A percentile compares a stretch with the other conserved stretches of the same genome.
phyloP scores from a whole-genome alignment of 192 early-diverging fungal species.

The Rhizophagus sp. region DNA sequence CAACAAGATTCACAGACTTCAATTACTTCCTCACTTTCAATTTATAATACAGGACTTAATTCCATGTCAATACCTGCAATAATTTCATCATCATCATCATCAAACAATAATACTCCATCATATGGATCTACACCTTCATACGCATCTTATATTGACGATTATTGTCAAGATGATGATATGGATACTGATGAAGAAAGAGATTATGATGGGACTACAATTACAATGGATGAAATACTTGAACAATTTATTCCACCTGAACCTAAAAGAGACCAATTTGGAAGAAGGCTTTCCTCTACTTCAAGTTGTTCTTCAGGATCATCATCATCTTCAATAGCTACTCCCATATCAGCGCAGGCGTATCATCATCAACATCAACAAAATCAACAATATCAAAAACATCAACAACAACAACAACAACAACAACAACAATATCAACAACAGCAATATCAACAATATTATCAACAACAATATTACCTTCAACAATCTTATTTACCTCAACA shows the following conservation, averaged over 20 bases:
- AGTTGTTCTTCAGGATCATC: constrained; percentile 20
- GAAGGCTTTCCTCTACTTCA: constrained; percentile 10
- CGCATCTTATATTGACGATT: neutral
- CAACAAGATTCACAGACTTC: neutral
- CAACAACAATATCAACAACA: constrained; percentile 17
- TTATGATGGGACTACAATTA: neutral
- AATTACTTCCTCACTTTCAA: constrained; percentile 1
- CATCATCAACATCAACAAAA: constrained; percentile 11
- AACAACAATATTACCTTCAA: constrained; percentile 27
- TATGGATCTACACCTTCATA: neutral
- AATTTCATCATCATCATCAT: neutral
- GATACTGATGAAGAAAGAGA: neutral
- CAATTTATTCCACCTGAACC: neutral
- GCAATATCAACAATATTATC: neutral
- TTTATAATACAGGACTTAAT: neutral
- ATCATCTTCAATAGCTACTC: constrained; percentile 14
- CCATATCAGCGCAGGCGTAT: constrained; percentile 15
- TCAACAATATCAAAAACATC: no score
- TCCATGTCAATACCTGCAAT: neutral
- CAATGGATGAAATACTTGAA: neutral
- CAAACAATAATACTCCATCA: neutral
- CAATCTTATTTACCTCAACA: neutral
- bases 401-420: no score
- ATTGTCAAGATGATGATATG: constrained; percentile 2
- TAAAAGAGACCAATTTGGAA: neutral